Percentiles rank a stretch among this genome's conserved stretches.
These are phyloP conservation scores for Forsythia suspensa DNA, from an alignment of 257 asterid genomes.

Conservation along the genomic window DNA sequence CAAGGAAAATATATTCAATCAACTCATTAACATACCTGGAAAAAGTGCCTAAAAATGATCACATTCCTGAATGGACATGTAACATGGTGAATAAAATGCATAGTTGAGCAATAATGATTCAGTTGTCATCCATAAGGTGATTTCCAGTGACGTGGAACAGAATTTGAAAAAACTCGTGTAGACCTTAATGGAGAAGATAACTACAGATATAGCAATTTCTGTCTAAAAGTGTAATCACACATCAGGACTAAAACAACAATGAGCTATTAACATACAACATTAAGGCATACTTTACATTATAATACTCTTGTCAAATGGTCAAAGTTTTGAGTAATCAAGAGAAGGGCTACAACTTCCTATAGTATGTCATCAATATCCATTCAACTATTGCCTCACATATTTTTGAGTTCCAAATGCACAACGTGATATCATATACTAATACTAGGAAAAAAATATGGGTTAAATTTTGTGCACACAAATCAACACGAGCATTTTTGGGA, in stretches of 20 bases:
- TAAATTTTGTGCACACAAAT: no score
- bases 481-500: no score
- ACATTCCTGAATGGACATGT: conserved; percentile 17
- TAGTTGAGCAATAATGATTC: background rate
- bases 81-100: background rate
- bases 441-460: no score
- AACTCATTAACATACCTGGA: conserved; percentile 90
- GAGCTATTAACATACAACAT: background rate
- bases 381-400: no score
- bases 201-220: background rate
- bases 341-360: no score
- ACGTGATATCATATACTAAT: no score
- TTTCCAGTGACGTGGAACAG: background rate
- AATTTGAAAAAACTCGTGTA: background rate
- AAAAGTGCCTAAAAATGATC: conserved; percentile 13
- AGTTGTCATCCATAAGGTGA: background rate
- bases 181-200: background rate
- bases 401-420: no score
- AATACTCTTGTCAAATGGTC: no score
- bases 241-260: background rate
- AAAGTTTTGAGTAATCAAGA: no score
- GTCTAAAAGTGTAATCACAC: background rate
- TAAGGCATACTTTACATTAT: no score
- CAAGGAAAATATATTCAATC: conserved; percentile 75
- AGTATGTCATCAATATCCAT: no score